Evolutionary conservation across 2,329 filamentous ascomycete genomes (phyloP), one percentile per base, ranked within the genome.

Genomic region (Diaporthe capsici): DNA sequence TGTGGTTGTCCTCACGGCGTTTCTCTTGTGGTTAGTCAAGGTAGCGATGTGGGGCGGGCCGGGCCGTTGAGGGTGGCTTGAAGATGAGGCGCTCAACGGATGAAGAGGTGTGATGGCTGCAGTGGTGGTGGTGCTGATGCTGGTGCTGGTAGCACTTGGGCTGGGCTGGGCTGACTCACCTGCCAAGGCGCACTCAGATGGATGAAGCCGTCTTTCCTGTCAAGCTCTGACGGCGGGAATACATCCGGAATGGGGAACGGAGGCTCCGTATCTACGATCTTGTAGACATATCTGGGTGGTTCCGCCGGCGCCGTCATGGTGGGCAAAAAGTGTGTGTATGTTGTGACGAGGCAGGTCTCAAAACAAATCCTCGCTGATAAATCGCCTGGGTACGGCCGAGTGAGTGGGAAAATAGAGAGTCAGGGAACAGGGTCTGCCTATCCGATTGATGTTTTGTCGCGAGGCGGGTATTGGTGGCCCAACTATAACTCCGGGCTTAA

Each of bases 181-280:
- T 92, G 91, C 51, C 83, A 82, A 2, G 88, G 85, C 0, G 88
- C 90, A 80, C 90, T 92, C 22, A 93, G 82, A 78, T 93, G 91
- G 44, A 93, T 84, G 82, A 91, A 93, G 67, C 90, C 90, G 80
- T 92, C 91, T 49, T 88, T 86, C 77, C 83, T 82, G 81, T 93
- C 91, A 60, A 92, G 87, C 47, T 89, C 87, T 17, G 91, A 92
- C 76, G 90, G 85, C 20, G 91, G 90, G 72, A 90, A 89, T 75
- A 85, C 83, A 2, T 84, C 81, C 4, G 91, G 91, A 49, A 92
- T 84, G 2, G 90, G 89, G 31, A 86, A 83, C 10, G 87, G 87
- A 42, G 91, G 90, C 34, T 87, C 85, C 31, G 82, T 78, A 39
- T 90, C 87, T 51, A 91, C 82, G 80, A 93, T 92, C 80, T 93